Evolutionary conservation across 2,329 filamentous ascomycete species (phyloP), one percentile per base, ranked within the genome.

Genomic region (Macrophomina phaseolina): DNA sequence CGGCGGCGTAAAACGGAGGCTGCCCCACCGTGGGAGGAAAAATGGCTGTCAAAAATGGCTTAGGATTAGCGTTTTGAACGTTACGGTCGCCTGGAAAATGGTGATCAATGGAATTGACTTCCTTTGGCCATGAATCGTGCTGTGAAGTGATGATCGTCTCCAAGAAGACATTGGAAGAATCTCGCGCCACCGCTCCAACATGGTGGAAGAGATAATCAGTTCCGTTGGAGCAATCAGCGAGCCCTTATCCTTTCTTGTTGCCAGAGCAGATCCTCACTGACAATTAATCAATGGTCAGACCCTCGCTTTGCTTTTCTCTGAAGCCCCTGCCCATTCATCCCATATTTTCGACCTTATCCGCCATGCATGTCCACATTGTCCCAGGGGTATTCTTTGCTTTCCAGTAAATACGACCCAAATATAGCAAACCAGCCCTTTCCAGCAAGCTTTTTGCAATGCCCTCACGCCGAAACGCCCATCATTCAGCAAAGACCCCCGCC

Each of bases 271-370:
- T 40, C 23, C 23, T 23, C 23, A 23, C 23, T 23, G 23, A 23
- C 23, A 23, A 23, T 23, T 23, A 3, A 23, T 23, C 23, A 23
- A 23, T 23, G 23, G 23, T 23, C 23, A 23, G 23, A 23, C 23
- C 23, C 23, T 23, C 1, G 23, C 23, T 23, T 23, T 4, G 42
- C 12, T 3, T 32, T n/a, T 38, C 4, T 18, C 32, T 34, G 52
- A 55, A 55, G 7, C 16, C 18, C 52, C 36, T 49, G 8, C 49
- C 28, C 49, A 48, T 46, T 28, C 28, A 48, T 49, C 23, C 23
- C 23, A 53, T 42, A 16, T 36, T 30, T 18, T n/a, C 34, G 23
- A 70, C 69, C 65, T 65, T 67, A 51, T 55, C 40, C 65, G 67
- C 65, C 67, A 67, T 70, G 67, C 67, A 60, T 49, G 38, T 45